These are phyloP conservation scores for Penicillium macrosclerotiorum DNA, from an alignment of 495 filamentous ascomycete genomes.

Conservation along the genomic window DNA sequence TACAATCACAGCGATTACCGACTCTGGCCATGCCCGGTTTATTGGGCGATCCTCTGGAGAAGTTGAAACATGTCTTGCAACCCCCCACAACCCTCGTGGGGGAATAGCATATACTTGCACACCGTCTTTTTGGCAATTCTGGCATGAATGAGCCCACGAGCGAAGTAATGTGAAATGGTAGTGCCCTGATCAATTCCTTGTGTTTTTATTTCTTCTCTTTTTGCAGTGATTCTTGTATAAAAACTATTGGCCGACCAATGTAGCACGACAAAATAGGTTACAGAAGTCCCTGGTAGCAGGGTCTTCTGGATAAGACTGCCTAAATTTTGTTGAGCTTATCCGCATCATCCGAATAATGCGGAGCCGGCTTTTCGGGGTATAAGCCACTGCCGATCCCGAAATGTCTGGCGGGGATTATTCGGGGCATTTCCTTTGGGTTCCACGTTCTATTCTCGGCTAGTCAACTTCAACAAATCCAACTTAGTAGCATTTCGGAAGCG, in stretches of 20 bases:
- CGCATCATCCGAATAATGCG: background rate
- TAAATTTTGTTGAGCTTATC: background rate
- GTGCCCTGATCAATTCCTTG: no score
- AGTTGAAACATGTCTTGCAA: conserved; percentile 19
- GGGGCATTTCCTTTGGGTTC: background rate
- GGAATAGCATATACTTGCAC: background rate
- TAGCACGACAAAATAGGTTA: no score
- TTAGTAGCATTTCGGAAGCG: no score
- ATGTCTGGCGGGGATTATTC: background rate
- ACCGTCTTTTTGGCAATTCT: background rate
- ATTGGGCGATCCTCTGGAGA: conserved; percentile 9
- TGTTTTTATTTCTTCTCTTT: no score
- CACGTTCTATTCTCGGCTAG: background rate
- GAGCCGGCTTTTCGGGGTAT: background rate
- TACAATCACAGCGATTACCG: conserved; percentile 1
- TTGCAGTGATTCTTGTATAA: no score
- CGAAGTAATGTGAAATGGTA: no score
- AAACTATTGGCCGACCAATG: no score
- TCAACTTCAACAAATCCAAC: no score
- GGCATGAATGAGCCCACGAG: no score
- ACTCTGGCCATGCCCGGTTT: background rate
- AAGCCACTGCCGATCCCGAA: conserved; percentile 7
- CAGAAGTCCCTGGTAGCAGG: no score
- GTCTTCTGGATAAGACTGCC: background rate
- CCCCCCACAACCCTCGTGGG: background rate